Percentiles rank a stretch among this genome's conserved stretches.
Conservation (phyloP, 2,329 filamentous ascomycete species). For the Lecanicillium sp. region DNA sequence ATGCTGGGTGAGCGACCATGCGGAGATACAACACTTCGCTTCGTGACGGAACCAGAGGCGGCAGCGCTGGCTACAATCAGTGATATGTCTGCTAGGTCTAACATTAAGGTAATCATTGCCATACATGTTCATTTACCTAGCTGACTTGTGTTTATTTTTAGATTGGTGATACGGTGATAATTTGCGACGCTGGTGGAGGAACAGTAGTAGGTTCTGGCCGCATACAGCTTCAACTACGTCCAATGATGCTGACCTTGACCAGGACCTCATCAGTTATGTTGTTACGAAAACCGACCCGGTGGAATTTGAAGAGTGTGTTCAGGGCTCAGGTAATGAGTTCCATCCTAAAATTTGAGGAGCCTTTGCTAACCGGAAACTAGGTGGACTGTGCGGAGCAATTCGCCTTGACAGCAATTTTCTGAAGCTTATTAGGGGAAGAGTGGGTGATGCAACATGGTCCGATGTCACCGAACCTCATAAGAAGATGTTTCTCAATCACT, state of each 20-base stretch:
- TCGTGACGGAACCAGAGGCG: slow-evolving; percentile 37
- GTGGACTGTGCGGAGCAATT: too few relatives aligned
- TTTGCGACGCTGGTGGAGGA: slow-evolving; percentile 30
- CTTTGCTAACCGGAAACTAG: too few relatives aligned
- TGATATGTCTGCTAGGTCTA: slow-evolving; percentile 13
- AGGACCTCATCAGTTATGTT: slow-evolving; percentile 35
- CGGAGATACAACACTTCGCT: slow-evolving; percentile 22
- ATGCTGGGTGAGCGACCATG: slow-evolving; percentile 20
- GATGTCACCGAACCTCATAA: not conserved
- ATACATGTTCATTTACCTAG: too few relatives aligned
- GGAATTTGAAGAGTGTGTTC: slow-evolving; percentile 25
- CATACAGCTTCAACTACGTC: too few relatives aligned
- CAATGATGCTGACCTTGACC: fast-evolving
- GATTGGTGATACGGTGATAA: slow-evolving; percentile 18
- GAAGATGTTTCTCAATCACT: slow-evolving; percentile 15
- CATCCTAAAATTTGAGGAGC: too few relatives aligned
- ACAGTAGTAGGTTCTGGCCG: slow-evolving; percentile 24
- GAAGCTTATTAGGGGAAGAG: too few relatives aligned
- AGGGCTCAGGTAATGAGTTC: slow-evolving; percentile 22
- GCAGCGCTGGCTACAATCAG: slow-evolving; percentile 30
- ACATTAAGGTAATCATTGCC: too few relatives aligned
- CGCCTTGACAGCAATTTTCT: too few relatives aligned
- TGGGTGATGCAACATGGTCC: too few relatives aligned
- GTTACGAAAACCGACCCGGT: slow-evolving; percentile 16
- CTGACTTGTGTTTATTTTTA: not conserved